Base-by-base conservation (phyloP, 805 yeast genomes). In the Yarrowia bubula region DNA sequence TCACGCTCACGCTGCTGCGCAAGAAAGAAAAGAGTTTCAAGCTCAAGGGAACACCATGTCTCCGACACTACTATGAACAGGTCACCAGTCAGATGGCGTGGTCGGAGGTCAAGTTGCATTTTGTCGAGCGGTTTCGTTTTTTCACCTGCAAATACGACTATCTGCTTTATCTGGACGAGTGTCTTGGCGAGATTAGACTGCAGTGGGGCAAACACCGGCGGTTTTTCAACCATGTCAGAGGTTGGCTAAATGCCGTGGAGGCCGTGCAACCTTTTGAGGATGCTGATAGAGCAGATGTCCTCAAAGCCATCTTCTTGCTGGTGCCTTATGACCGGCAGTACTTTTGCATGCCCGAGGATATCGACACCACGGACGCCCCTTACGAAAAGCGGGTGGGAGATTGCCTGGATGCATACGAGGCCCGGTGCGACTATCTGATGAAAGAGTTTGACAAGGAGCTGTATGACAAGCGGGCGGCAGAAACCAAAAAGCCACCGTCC, bases 171-270 rank as follows among this genome's bases (percentile, higher is more conserved):
- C 18, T 58, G 41, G 64, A 58, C 35, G 64, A 58, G 22, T 58
- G 64, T 15, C 51, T 58, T 33, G 64, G 64, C 33, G 64, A 58
- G n/a, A 58, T 58, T 5, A 31, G 51, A 15, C 43, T 58, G 10
- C 64, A 58, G 22, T 58, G 64, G 64, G 64, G 64, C 35, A 43
- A 44, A 32, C 64, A 58, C 13, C 33, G 64, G 13, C 64, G 64
- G 0, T 58, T 58, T 33, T 58, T 58, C 43, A 58, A 43, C n/a
- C 50, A 58, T 33, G 43, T 58, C 18, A 58, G 64, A 35, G 64
- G 64, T 14, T 58, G 64, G 64, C 13, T 58, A 33, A 43, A 22
- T 8, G 64, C 64, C 0, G 64, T 58, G 18, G 64, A 58, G 6
- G 13, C 11, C 3, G 64, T 58, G 10, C 64, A 58, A 14, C 39